phyloP scores from a whole-genome alignment of 495 filamentous ascomycete species.

The Immersiella caudata region DNA sequence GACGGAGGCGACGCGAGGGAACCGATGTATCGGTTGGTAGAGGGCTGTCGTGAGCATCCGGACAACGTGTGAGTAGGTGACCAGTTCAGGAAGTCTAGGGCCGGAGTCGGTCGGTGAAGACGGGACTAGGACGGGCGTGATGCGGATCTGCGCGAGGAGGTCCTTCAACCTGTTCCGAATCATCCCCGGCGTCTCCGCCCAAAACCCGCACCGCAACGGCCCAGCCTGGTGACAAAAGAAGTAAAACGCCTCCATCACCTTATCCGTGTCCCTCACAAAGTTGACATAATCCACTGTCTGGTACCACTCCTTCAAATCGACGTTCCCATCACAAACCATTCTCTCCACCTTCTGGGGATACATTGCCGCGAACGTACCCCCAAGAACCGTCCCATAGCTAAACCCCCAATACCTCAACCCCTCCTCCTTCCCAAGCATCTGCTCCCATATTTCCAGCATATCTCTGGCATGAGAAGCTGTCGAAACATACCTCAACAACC shows the following conservation, averaged over 20 bases:
- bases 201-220: slow-evolving; percentile 50
- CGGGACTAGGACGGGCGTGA: slow-evolving; percentile 54
- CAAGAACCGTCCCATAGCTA: slow-evolving; percentile 57
- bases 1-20: slow-evolving; percentile 57
- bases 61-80: slow-evolving; percentile 49
- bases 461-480: slow-evolving; percentile 48
- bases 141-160: slow-evolving; percentile 48
- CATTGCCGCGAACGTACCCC: slow-evolving; percentile 55
- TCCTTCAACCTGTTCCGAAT: slow-evolving; percentile 45
- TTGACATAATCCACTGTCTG: slow-evolving; percentile 46
- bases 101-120: slow-evolving; percentile 22
- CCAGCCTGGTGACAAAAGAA: slow-evolving; percentile 56
- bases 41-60: slow-evolving; percentile 51
- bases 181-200: slow-evolving; percentile 42
- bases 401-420: slow-evolving; percentile 60
- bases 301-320: slow-evolving; percentile 54
- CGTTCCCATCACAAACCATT: slow-evolving; percentile 53
- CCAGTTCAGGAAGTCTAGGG: slow-evolving; percentile 41
- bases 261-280: slow-evolving; percentile 56
- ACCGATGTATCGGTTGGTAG: slow-evolving; percentile 64
- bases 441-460: slow-evolving; percentile 45
- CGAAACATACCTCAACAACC: slow-evolving; percentile 40
- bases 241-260: slow-evolving; percentile 58
- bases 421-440: slow-evolving; percentile 34
- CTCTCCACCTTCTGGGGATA: slow-evolving; percentile 52